These are phyloP conservation scores for Sutorius eximius DNA, from an alignment of 1,284 basidiomycete genomes.

Conservation along the genomic window DNA sequence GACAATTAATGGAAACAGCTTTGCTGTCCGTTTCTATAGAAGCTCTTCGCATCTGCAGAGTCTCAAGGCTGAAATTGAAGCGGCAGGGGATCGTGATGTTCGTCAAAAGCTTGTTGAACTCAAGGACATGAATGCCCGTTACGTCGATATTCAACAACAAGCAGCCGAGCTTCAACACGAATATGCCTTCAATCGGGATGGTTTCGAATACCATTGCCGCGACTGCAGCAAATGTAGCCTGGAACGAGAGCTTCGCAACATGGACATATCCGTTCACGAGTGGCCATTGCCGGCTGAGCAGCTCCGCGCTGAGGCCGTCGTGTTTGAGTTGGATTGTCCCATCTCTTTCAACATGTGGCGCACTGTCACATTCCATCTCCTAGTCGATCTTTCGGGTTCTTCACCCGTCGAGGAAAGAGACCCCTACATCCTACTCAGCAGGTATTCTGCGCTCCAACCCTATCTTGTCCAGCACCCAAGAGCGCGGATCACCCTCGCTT, in stretches of 20 bases:
- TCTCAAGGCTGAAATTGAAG: constrained; percentile 33
- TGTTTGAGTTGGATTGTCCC: constrained; percentile 48
- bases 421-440: not conserved
- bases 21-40: constrained; percentile 36
- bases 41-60: constrained; percentile 13
- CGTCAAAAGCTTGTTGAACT: constrained; percentile 29
- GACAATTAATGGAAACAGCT: constrained; percentile 6
- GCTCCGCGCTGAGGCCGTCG: constrained; percentile 10
- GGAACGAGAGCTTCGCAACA: not conserved
- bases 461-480: constrained; percentile 4
- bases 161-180: not conserved
- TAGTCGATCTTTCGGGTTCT: constrained; percentile 28
- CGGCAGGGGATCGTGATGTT: constrained; percentile 16
- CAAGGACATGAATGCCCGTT: not conserved
- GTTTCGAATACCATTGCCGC: not conserved
- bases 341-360: constrained; percentile 43
- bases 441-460: constrained; percentile 15
- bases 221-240: not conserved
- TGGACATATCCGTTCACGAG: constrained; percentile 42
- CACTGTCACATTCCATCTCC: constrained; percentile 38
- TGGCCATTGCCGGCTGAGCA: constrained; percentile 45
- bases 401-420: not conserved
- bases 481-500: constrained; percentile 38
- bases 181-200: not conserved
- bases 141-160: constrained; percentile 15